phyloP scores from a whole-genome alignment of 2,329 filamentous ascomycete genomes.

The Neopestalotiopsis sp. region DNA sequence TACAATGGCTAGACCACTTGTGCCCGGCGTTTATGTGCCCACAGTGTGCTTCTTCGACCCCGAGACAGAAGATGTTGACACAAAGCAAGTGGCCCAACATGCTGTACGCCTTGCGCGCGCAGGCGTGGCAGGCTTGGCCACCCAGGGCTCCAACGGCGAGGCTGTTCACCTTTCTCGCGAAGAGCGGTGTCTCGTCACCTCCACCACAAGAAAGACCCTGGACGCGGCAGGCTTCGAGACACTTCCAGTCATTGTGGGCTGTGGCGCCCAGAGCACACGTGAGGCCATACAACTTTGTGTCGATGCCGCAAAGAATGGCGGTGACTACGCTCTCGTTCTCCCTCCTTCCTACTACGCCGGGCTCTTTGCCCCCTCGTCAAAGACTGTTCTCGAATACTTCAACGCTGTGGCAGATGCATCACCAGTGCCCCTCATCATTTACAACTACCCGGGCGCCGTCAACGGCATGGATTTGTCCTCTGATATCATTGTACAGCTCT shows the following conservation, averaged over 20 bases:
- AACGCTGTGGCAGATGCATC: conserved; percentile 65
- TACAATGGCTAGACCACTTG: conserved; percentile 41
- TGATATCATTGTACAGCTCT: conserved; percentile 63
- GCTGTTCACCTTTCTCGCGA: conserved; percentile 76
- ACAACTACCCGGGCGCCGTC: conserved; percentile 71
- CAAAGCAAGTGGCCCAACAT: conserved; percentile 61
- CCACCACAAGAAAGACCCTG: conserved; percentile 71
- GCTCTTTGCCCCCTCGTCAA: conserved; percentile 64
- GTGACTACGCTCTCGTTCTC: conserved; percentile 77
- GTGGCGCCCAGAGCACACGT: conserved; percentile 73
- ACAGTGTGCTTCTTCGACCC: conserved; percentile 76
- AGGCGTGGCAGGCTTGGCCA: conserved; percentile 75
- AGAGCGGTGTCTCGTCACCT: conserved; percentile 72
- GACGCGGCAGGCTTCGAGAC: conserved; percentile 67
- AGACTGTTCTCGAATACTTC: conserved; percentile 71
- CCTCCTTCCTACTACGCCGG: conserved; percentile 78
- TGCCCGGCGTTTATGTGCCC: conserved; percentile 71
- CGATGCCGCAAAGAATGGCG: conserved; percentile 72
- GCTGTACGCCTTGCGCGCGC: conserved; percentile 75
- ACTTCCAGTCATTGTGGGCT: conserved; percentile 78
- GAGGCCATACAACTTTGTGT: conserved; percentile 73
- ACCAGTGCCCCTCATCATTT: conserved; percentile 70
- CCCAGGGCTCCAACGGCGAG: conserved; percentile 83
- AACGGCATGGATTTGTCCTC: conserved; percentile 68
- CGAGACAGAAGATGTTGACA: conserved; percentile 70